Evolutionary conservation across 257 asterid genomes (phyloP).

Genomic region (Solanum dulcamara): DNA sequence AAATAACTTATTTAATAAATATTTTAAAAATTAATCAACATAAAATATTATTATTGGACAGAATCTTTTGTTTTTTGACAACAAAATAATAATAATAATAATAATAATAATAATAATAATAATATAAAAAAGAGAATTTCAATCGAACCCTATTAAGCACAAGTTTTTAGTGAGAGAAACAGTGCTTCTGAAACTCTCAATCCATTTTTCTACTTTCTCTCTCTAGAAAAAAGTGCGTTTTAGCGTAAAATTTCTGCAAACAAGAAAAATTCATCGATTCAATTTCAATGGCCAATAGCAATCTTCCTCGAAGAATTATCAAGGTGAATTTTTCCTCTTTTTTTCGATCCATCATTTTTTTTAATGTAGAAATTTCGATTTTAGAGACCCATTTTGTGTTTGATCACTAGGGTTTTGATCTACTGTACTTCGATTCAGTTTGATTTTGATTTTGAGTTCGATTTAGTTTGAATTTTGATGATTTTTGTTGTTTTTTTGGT

Average conservation of each 20-base stretch:
- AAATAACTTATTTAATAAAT: no score
- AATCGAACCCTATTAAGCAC: background rate
- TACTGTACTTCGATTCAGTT: background rate
- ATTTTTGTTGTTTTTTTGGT: background rate
- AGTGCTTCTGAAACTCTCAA: background rate
- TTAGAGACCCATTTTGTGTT: background rate
- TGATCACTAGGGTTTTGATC: constrained; percentile 12
- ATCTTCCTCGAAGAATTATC: constrained; percentile 52
- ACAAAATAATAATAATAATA: background rate
- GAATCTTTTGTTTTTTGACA: background rate
- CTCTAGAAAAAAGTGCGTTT: background rate
- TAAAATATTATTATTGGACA: no score
- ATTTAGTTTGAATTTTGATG: background rate
- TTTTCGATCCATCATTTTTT: constrained; percentile 34
- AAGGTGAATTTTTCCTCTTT: constrained; percentile 59
- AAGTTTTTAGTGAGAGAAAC: background rate
- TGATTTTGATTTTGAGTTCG: background rate
- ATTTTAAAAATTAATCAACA: no score
- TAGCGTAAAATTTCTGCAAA: constrained; percentile 16
- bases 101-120: no score
- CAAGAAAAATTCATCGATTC: constrained; percentile 3
- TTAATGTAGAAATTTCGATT: background rate
- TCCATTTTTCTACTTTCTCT: background rate
- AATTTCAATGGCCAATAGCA: constrained; percentile 48
- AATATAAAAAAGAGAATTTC: background rate